phyloP scores from a whole-genome alignment of 805 yeast species.

The Schwanniomyces yamadae region DNA sequence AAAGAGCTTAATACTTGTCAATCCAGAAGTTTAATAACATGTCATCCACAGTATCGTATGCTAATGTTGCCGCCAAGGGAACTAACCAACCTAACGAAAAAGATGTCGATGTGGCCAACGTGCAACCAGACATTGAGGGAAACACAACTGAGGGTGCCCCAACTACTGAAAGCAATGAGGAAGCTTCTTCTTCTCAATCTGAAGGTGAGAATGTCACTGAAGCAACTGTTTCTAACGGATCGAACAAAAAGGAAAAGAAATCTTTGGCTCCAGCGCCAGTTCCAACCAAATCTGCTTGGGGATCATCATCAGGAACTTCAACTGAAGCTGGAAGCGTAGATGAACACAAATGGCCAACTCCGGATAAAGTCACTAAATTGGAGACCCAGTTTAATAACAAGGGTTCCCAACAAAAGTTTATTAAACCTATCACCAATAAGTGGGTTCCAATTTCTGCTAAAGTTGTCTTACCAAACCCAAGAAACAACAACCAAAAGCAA shows the following conservation, averaged over 20 bases:
- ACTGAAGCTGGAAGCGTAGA: slow-evolving; percentile 26
- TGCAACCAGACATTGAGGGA: background rate
- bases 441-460: slow-evolving; percentile 48
- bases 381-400: slow-evolving; percentile 12
- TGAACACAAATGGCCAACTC: slow-evolving; percentile 46
- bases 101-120: background rate
- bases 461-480: slow-evolving; percentile 39
- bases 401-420: slow-evolving; percentile 30
- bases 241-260: slow-evolving; percentile 28
- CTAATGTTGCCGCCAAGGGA: slow-evolving; percentile 43
- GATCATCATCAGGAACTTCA: slow-evolving; percentile 17
- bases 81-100: slow-evolving; percentile 5
- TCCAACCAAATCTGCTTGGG: slow-evolving; percentile 45
- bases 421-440: slow-evolving; percentile 41
- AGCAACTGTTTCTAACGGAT: slow-evolving; percentile 3
- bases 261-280: slow-evolving; percentile 47
- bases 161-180: slow-evolving; percentile 1
- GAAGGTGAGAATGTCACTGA: slow-evolving; percentile 9
- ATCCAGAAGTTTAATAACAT: too few relatives aligned
- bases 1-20: too few relatives aligned
- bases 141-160: slow-evolving; percentile 1
- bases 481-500: slow-evolving; percentile 23
- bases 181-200: slow-evolving; percentile 7
- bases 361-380: slow-evolving; percentile 27
- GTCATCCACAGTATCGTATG: slow-evolving; percentile 37